phyloP scores from a whole-genome alignment of 2,329 filamentous ascomycete genomes.

The Escovopsis weberi region DNA sequence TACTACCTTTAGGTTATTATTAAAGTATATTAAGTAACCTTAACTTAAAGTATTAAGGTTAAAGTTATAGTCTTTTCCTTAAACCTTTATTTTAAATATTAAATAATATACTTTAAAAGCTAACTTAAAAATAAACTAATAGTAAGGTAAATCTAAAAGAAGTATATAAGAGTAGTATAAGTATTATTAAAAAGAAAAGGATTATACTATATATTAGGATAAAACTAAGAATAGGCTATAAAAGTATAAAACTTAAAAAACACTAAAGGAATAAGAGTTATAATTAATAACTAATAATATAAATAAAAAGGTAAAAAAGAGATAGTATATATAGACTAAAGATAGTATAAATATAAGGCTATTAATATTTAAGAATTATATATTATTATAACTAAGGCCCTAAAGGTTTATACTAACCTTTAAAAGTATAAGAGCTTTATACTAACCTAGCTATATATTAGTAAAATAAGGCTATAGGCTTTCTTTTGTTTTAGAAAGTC shows the following conservation, averaged over 20 bases:
- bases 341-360: background rate
- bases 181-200: background rate
- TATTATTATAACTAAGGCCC: background rate
- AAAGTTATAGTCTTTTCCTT: too few species aligned
- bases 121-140: background rate
- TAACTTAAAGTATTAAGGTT: too few species aligned
- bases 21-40: too few species aligned
- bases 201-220: background rate
- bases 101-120: too few species aligned
- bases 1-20: too few species aligned
- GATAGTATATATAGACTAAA: background rate
- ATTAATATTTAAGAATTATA: background rate
- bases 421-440: background rate
- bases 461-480: background rate
- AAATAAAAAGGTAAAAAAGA: background rate
- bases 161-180: background rate
- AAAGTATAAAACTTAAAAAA: background rate
- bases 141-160: background rate
- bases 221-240: background rate
- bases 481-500: background rate
- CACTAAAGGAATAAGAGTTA: background rate
- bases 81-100: too few species aligned
- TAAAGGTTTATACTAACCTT: background rate
- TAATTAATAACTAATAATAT: background rate
- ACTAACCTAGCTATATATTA: background rate